Evolutionary conservation across 306 rosid genomes (phyloP), one percentile per base, ranked within the genome.

Genomic region (Casuarina glauca): DNA sequence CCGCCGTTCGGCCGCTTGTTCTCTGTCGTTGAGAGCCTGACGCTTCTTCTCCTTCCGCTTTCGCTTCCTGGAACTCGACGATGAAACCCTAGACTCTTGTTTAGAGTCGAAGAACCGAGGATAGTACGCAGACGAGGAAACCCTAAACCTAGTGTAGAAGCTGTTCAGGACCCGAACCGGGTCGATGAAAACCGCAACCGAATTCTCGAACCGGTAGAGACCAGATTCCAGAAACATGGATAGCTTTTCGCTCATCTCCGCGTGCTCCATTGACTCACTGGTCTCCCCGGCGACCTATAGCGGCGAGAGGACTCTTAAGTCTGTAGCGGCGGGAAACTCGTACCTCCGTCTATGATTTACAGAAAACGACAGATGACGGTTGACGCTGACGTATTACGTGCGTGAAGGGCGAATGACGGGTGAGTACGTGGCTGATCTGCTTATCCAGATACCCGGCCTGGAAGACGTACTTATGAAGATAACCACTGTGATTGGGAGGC

Each of bases 91-190:
- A 5, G 77, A 72, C 11, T 62, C 57, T 42, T 82, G 76, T 39
- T 38, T 82, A 74, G 88, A 66, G 42, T 84, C 81, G 84, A 91
- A 92, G 69, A 84, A 86, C 45, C 97, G 97, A 46, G 85, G 75
- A 64, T 91, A 92, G 87, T 91, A 92, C 35, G 81, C 52, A 15
- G 91, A 81, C 2, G 98, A 87, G 36, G 95, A 89, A 85, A 95
- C 89, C 52, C 77, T 87, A 80, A 87, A 86, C 60, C 86, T 82
- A 71, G 83, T 76, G 85, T 92, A 95, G 5, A 81, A 92, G 60
- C 88, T 89, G 69, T 91, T 92, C 54, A 95, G 86, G 68, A 87
- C 84, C 51, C 96, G 97, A 17, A 92, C 92, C 72, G 97, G 90
- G 15, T 95, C 98, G 2, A 95, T 60, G 85, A 95, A 92, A 75